These are phyloP conservation scores for Wallacemonas sp. DNA, from an alignment of 208 protist species.

Conservation along the genomic window DNA sequence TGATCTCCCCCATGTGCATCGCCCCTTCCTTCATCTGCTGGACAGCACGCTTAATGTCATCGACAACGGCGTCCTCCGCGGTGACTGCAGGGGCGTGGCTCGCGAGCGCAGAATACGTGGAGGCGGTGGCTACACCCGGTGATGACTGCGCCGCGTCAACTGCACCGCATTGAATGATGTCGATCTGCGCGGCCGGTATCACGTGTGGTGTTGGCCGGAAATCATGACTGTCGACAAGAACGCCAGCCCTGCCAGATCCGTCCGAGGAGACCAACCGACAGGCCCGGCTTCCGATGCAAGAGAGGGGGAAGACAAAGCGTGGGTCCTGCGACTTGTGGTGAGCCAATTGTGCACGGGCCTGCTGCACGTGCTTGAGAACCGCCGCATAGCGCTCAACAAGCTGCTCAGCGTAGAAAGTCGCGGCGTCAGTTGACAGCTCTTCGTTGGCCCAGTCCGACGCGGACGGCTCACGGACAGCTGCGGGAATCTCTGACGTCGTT, in stretches of 20 bases:
- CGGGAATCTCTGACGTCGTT: background rate
- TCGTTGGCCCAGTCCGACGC: background rate
- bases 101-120: too few species aligned
- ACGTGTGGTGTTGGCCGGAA: too few species aligned
- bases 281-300: background rate
- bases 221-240: background rate
- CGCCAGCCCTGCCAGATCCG: background rate
- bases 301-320: background rate
- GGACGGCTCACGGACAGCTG: background rate
- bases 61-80: slow-evolving; percentile 43
- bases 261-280: background rate
- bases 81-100: too few species aligned
- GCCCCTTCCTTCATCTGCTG: slow-evolving; percentile 61
- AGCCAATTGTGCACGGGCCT: background rate
- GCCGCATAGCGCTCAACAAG: background rate
- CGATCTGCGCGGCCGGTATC: background rate
- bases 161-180: background rate
- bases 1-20: slow-evolving; percentile 54
- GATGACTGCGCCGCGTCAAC: too few species aligned
- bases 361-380: background rate
- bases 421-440: background rate
- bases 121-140: too few species aligned
- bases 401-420: background rate
- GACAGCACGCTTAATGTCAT: slow-evolving; percentile 52
- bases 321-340: background rate